A percentile compares a stretch with the other conserved stretches of the same genome.
Conservation (phyloP, 306 rosid genomes). For the Rubus idaeus region DNA sequence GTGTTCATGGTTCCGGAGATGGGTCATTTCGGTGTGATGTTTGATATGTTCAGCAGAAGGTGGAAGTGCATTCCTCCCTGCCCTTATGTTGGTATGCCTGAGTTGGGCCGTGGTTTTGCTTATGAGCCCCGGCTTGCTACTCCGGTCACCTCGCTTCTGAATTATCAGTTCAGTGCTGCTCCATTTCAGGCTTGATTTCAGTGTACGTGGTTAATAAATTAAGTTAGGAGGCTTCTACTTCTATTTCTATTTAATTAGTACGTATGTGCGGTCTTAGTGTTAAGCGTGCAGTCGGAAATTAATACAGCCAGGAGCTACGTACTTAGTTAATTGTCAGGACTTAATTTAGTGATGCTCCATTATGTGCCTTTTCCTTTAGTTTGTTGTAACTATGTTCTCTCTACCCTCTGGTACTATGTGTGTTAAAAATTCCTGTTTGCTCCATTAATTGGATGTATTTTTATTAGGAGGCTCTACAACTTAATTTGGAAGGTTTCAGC, state of each 20-base stretch:
- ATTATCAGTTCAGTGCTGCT: conserved; percentile 42
- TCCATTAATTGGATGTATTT: neutral
- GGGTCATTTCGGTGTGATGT: conserved; percentile 52
- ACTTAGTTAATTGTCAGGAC: neutral
- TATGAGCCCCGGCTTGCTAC: conserved; percentile 82
- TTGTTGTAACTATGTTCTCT: neutral
- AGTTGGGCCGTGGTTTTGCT: conserved; percentile 69
- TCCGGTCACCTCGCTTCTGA: conserved; percentile 71
- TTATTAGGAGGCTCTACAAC: too few relatives aligned
- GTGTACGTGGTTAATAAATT: conserved; percentile 9
- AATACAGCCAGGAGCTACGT: neutral
- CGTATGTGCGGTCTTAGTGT: neutral
- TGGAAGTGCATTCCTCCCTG: conserved; percentile 96
- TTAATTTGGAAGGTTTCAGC: neutral
- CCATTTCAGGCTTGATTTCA: conserved; percentile 45
- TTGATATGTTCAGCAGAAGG: conserved; percentile 51
- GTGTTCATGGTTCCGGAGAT: conserved; percentile 47
- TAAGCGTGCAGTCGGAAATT: neutral
- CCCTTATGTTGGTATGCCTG: conserved; percentile 48
- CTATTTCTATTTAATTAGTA: neutral
- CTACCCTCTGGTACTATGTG: neutral
- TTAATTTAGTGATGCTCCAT: neutral
- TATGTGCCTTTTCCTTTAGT: neutral
- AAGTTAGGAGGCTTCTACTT: neutral
- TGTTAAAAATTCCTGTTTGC: neutral